Evolutionary conservation across 495 filamentous ascomycete species (phyloP).

Genomic region (Jackrogersella multiformis): DNA sequence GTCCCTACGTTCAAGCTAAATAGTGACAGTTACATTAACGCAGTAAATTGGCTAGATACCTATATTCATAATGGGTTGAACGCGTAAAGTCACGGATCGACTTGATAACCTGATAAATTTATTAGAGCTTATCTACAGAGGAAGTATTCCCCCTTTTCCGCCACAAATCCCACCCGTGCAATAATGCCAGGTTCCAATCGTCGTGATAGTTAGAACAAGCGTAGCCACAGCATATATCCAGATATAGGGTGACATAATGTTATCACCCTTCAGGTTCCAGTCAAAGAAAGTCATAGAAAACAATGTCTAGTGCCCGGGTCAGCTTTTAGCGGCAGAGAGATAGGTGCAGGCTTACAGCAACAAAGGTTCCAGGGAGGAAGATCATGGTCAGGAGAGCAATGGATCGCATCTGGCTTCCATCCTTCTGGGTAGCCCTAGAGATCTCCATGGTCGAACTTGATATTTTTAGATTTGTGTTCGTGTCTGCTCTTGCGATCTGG

Average conservation of each 20-base stretch:
- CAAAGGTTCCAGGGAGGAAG: neutral
- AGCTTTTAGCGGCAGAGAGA: neutral
- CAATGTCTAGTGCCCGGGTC: neutral
- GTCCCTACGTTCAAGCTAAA: too few relatives aligned
- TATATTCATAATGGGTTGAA: too few relatives aligned
- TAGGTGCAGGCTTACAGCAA: neutral
- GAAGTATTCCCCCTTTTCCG: neutral
- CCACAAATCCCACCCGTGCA: neutral
- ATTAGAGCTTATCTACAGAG: too few relatives aligned
- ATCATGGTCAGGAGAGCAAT: neutral
- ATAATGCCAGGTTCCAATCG: neutral
- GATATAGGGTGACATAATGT: neutral
- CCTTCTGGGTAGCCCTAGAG: neutral
- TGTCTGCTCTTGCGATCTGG: conserved; percentile 2
- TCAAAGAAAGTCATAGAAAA: neutral
- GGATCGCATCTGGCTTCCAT: neutral
- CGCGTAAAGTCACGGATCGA: too few relatives aligned
- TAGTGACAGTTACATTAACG: too few relatives aligned
- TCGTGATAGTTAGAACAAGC: neutral
- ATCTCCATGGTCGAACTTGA: neutral
- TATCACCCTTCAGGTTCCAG: neutral
- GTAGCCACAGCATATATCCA: neutral
- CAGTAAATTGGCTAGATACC: too few relatives aligned
- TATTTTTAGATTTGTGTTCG: neutral
- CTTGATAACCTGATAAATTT: too few relatives aligned